These are phyloP conservation scores for Penicillium samsonianum DNA, from an alignment of 495 filamentous ascomycete species.

Conservation along the genomic window DNA sequence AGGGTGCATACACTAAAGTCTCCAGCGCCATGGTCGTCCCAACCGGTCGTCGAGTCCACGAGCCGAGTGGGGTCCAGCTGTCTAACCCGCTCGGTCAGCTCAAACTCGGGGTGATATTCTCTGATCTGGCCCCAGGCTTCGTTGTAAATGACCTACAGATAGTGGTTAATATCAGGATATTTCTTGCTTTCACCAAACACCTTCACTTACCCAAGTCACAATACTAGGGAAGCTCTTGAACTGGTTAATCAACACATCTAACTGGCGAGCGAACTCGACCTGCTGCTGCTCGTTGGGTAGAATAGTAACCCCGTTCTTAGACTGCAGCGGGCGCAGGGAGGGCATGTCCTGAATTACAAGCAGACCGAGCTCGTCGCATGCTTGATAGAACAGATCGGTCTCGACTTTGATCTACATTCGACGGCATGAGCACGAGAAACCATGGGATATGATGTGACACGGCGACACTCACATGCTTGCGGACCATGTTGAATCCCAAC, in stretches of 20 bases:
- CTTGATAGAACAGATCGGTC: slow-evolving; percentile 61
- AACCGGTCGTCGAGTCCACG: slow-evolving; percentile 60
- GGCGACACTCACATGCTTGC: slow-evolving; percentile 59
- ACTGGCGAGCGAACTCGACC: slow-evolving; percentile 61
- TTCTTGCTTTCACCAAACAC: neutral
- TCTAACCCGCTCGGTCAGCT: slow-evolving; percentile 53
- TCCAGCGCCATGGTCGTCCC: slow-evolving; percentile 61
- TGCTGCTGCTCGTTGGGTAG: slow-evolving; percentile 53
- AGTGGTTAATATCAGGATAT: neutral
- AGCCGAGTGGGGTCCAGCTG: slow-evolving; percentile 62
- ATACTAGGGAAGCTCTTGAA: slow-evolving; percentile 65
- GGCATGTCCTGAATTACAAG: slow-evolving; percentile 72
- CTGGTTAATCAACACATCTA: slow-evolving; percentile 61
- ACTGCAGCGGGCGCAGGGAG: slow-evolving; percentile 45
- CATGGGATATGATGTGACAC: neutral
- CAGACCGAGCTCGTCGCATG: slow-evolving; percentile 64
- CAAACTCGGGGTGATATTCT: slow-evolving; percentile 53
- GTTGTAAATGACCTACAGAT: slow-evolving; percentile 63
- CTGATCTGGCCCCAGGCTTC: slow-evolving; percentile 68
- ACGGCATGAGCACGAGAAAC: neutral
- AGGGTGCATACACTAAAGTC: slow-evolving; percentile 51
- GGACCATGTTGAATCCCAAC: slow-evolving; percentile 66
- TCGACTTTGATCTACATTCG: slow-evolving; percentile 64
- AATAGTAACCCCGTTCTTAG: slow-evolving; percentile 16
- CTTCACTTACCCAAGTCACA: slow-evolving; percentile 43